Percentiles rank a stretch among this genome's conserved stretches.
Conservation (phyloP, 1,284 basidiomycete genomes). For the Vanrija pseudolonga region DNA sequence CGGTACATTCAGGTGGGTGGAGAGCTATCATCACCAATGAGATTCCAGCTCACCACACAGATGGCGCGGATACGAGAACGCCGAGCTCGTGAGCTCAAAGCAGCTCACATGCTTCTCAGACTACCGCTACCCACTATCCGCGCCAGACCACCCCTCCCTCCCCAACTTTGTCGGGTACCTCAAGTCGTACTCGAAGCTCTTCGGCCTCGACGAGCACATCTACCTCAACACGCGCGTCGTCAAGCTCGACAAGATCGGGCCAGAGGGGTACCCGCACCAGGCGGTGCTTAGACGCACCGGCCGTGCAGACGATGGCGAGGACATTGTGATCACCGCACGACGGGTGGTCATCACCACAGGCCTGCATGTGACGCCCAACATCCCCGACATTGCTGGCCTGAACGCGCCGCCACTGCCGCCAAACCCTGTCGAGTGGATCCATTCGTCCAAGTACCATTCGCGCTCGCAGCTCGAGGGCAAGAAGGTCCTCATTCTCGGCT, state of each 20-base stretch:
- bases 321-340: constrained; percentile 34
- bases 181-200: constrained; percentile 55
- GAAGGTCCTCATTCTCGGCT: constrained; percentile 59
- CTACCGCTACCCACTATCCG: constrained; percentile 54
- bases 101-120: constrained; percentile 65
- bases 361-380: constrained; percentile 54
- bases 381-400: constrained; percentile 55
- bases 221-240: constrained; percentile 54
- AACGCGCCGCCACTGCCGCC: constrained; percentile 35
- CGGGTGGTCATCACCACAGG: constrained; percentile 4
- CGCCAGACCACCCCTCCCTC: constrained; percentile 61
- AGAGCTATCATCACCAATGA: not conserved
- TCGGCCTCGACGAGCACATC: constrained; percentile 52
- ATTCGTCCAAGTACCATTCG: constrained; percentile 57
- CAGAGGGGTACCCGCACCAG: constrained; percentile 17
- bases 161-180: constrained; percentile 60
- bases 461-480: constrained; percentile 54
- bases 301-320: constrained; percentile 37
- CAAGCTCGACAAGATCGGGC: constrained; percentile 21
- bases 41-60: constrained; percentile 7
- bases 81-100: constrained; percentile 46
- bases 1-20: constrained; percentile 56
- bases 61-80: constrained; percentile 53
- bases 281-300: constrained; percentile 16
- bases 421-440: constrained; percentile 48